These are phyloP conservation scores for Ceratopteris richardii DNA, from an alignment of 75 land plant species.

Conservation along the genomic window DNA sequence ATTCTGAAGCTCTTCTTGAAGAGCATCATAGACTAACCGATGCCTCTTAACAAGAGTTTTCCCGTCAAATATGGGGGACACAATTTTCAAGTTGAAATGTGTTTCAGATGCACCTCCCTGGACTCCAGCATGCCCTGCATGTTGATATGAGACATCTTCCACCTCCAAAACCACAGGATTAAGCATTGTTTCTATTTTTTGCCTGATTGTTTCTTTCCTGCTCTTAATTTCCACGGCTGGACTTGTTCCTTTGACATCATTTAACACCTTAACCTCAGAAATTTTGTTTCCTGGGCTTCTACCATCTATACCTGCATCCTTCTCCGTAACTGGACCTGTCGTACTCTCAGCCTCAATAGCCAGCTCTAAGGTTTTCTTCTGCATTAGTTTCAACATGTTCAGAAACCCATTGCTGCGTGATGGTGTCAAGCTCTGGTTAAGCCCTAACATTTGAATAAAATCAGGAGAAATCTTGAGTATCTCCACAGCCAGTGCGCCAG, in stretches of 20 bases:
- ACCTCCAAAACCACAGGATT: conserved; percentile 52
- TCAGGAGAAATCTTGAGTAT: conserved; percentile 55
- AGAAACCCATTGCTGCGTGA: conserved; percentile 84
- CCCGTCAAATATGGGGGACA: conserved; percentile 65
- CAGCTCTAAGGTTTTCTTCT: conserved; percentile 60
- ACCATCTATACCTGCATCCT: background rate
- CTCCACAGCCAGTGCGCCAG: conserved; percentile 40
- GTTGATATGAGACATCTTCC: conserved; percentile 81
- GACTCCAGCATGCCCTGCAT: conserved; percentile 82
- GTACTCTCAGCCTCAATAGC: conserved; percentile 7
- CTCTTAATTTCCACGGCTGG: background rate
- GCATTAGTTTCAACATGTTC: conserved; percentile 88
- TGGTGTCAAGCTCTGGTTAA: conserved; percentile 76
- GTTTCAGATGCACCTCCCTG: conserved; percentile 57
- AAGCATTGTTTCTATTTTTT: conserved; percentile 46
- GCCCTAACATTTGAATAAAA: conserved; percentile 60
- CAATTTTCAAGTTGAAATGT: conserved; percentile 67
- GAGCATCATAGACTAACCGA: conserved; percentile 54
- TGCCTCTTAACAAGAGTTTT: conserved; percentile 76
- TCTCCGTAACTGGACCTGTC: background rate
- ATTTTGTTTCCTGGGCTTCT: background rate
- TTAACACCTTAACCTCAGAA: background rate
- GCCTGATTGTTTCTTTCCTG: conserved; percentile 54
- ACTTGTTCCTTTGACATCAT: too few species aligned
- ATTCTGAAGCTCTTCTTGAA: conserved; percentile 77